Base-by-base conservation (phyloP, 2,329 filamentous ascomycete genomes). In the Cladosporium sp. region DNA sequence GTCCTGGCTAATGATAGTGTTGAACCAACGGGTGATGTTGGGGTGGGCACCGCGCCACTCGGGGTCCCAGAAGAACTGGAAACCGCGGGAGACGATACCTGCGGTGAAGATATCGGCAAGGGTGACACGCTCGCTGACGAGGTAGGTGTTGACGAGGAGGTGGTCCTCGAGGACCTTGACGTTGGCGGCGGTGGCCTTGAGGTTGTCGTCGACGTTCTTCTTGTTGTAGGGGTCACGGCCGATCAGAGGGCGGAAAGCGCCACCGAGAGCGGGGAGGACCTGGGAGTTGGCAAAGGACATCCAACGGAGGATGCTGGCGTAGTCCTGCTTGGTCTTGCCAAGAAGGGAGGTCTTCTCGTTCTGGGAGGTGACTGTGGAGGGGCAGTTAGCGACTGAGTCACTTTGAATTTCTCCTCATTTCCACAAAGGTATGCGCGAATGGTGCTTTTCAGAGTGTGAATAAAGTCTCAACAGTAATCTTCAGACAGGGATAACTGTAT, bases 291-390 rank as follows among this genome's bases (percentile, higher is more conserved):
- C 87, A 77, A 85, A 97, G 60, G 92, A 97, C 85, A 96, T 84
- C 93, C 93, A 98, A 76, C 87, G 88, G 70, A 98, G 80, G 74
- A 98, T 98, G 62, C 91, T 91, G 65, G 93, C 93, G 75, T 97
- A 90, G 84, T 98, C 93, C 80, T 98, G 92, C 86, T 98, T 98
- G 78, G 91, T 98, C 86, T 97, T 97, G 70, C 93, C 93, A 65
- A 98, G 84, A 61, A 98, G 90, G 63, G 90, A 94, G 66, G 93
- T 98, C 86, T 97, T 97, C 85, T 97, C 93, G 74, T 98, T 98
- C 79, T 98, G 93, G 64, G 93, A 97, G 67, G 93, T 90, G 71
- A 98, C 93, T 97, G 68, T 49, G 62, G 60, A 66, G 53, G 33
- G 39, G 13, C 35, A 27, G 45, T 48, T 40, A 48, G 45, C 45